A percentile compares a stretch with the other conserved stretches of the same genome.
Conservation (phyloP, 176 grass and related monocot genomes). For the Triticum dicoccoides region DNA sequence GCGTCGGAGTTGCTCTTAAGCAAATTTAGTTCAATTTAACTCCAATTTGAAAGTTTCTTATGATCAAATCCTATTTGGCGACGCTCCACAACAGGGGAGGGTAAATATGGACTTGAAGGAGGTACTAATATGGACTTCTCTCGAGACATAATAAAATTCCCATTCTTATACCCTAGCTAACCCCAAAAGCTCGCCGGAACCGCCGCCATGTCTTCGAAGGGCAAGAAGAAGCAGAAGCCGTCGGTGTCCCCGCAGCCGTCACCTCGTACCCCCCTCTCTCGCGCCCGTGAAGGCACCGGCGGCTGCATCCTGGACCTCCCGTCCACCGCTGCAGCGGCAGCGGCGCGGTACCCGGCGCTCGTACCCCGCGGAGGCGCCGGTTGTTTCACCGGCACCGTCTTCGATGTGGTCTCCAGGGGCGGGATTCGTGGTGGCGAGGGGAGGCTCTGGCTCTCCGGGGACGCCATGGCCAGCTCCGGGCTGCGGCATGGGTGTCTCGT, state of each 20-base stretch:
- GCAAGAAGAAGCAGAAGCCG: conserved; percentile 47
- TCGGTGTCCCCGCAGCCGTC: conserved; percentile 22
- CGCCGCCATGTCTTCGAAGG: conserved; percentile 49
- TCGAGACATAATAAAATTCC: too few relatives aligned
- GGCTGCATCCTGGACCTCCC: conserved; percentile 11
- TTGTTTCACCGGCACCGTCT: conserved; percentile 37
- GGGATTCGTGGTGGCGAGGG: conserved; percentile 25
- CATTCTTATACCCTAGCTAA: too few relatives aligned
- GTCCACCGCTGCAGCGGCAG: conserved; percentile 2
- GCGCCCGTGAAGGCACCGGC: neutral
- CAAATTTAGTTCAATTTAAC: too few relatives aligned
- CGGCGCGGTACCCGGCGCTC: conserved; percentile 41
- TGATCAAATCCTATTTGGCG: too few relatives aligned
- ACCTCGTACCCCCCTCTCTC: conserved; percentile 33
- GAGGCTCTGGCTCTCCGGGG: conserved; percentile 64
- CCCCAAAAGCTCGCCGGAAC: neutral
- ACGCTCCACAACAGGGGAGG: too few relatives aligned
- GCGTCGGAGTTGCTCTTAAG: too few relatives aligned
- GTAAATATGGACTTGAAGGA: too few relatives aligned
- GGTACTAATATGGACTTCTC: too few relatives aligned
- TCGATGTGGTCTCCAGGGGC: conserved; percentile 32
- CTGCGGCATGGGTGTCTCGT: conserved; percentile 68
- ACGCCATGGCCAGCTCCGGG: conserved; percentile 51
- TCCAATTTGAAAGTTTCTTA: too few relatives aligned
- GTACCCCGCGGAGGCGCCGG: conserved; percentile 37